These are phyloP conservation scores for Pholiota adiposa DNA, from an alignment of 1,284 basidiomycete genomes.

Conservation along the genomic window DNA sequence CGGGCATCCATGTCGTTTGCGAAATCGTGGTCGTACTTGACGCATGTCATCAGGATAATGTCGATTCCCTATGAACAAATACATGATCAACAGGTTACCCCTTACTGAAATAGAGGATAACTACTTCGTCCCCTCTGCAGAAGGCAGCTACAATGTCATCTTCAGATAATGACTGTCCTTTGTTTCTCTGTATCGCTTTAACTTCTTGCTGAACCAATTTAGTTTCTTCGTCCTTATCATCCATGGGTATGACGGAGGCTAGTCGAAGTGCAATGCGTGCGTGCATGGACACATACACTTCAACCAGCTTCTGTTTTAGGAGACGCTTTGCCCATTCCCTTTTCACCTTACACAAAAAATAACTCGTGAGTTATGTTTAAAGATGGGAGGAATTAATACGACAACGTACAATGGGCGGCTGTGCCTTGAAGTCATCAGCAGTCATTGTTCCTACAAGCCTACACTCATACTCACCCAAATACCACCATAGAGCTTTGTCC, in stretches of 20 bases:
- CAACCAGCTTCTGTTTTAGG: not conserved
- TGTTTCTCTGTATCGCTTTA: not conserved
- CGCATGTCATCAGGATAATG: conserved; percentile 26
- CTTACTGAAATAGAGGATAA: not conserved
- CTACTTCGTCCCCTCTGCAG: not conserved
- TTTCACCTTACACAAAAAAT: not conserved
- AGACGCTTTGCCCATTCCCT: not conserved
- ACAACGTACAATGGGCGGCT: conserved; percentile 14
- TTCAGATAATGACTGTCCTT: not conserved
- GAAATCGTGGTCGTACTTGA: conserved; percentile 26
- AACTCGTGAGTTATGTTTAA: not conserved
- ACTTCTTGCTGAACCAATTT: not conserved
- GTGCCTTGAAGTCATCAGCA: conserved; percentile 22
- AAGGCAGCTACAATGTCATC: not conserved
- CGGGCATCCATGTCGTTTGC: conserved; percentile 23
- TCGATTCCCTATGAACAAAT: conserved; percentile 21
- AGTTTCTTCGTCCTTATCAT: not conserved
- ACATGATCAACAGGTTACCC: not conserved
- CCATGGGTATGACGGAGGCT: not conserved
- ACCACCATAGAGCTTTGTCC: conserved; percentile 21
- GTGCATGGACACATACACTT: not conserved
- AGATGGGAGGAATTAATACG: not conserved
- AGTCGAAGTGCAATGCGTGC: not conserved
- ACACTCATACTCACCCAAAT: conserved; percentile 31
- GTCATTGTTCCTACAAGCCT: conserved; percentile 25